phyloP scores from a whole-genome alignment of 2,329 filamentous ascomycete species.

The Phialophora macrospora region DNA sequence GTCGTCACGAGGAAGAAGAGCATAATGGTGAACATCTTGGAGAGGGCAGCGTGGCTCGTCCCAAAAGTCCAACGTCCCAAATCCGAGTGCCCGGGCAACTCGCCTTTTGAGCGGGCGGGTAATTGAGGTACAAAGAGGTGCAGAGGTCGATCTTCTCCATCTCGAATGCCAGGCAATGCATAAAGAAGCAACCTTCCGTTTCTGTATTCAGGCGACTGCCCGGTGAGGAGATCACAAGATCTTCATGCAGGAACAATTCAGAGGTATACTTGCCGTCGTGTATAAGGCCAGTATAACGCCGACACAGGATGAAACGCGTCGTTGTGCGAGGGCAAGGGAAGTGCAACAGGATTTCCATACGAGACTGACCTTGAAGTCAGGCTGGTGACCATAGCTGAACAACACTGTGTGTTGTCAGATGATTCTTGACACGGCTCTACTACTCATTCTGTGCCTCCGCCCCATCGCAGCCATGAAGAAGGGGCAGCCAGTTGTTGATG shows the following conservation, averaged over 20 bases:
- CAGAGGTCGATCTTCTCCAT: constrained; percentile 15
- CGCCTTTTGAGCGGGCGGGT: constrained; percentile 7
- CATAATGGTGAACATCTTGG: not conserved
- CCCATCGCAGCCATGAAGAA: not conserved
- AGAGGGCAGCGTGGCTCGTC: not conserved
- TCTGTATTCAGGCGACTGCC: constrained; percentile 9
- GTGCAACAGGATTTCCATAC: not conserved
- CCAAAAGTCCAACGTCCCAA: not conserved
- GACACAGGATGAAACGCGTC: not conserved
- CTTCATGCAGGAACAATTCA: not conserved
- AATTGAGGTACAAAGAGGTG: not conserved
- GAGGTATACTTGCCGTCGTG: not conserved
- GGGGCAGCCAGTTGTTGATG: not conserved
- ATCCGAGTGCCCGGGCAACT: not conserved
- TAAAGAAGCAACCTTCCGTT: constrained; percentile 4
- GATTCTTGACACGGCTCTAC: not conserved
- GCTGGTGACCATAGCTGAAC: not conserved
- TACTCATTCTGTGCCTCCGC: not conserved
- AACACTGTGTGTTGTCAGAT: not conserved
- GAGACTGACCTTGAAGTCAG: not conserved
- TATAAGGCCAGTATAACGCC: not conserved
- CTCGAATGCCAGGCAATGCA: constrained; percentile 1
- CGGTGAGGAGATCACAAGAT: constrained; percentile 6
- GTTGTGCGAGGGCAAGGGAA: not conserved
- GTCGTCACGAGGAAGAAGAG: not conserved